Evolutionary conservation across 768 basidiomycete genomes (phyloP), one percentile per base, ranked within the genome.

Genomic region (Suillus sp.): DNA sequence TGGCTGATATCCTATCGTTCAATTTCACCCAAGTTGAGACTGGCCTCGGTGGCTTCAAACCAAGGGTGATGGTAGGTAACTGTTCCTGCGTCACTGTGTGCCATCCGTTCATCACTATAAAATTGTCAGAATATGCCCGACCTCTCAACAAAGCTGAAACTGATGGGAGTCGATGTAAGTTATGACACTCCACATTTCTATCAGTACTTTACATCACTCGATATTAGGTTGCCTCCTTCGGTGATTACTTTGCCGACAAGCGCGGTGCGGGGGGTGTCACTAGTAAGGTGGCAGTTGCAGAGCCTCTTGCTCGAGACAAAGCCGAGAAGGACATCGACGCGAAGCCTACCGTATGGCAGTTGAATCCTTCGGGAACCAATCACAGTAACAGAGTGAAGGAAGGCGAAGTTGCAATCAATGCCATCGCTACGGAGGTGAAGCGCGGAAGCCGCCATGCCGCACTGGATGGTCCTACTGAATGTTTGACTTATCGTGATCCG

Each of bases 1-100:
- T 91, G 90, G 90, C 90, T 25, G 86, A 89, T 65, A 85, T 91
- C 62, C 78, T 92, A 1, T 78, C 89, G 1, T 90, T 88, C 79
- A 92, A 92, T 74, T 75, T 92, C 9, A 86, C 86, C 25, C 82
- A 86, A 74, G 81, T 80, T 0, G 69, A 80, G 57, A 83, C 82
- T 3, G 71, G 66, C 2, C 65, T 75, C 1, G 81, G 82, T 22
- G 70, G 72, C 0, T 81, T 81, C 69, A 72, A 72, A 61, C 76
- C 77, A 18, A 71, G 84, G 38, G 75, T 78, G 63, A 84, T 85
- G 84, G 78, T 76, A 45, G 2, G 74, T 27, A 22, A 30, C 22
- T 40, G 1, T 25, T 14, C 18, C 10, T 55, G 58, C 20, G 5
- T 40, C 27, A n/a, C n/a, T n/a, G n/a, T 13, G 10, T 14, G 30